Evolutionary conservation across 169 alveolate genomes (phyloP).

Genomic region (Plasmodium knowlesi): DNA sequence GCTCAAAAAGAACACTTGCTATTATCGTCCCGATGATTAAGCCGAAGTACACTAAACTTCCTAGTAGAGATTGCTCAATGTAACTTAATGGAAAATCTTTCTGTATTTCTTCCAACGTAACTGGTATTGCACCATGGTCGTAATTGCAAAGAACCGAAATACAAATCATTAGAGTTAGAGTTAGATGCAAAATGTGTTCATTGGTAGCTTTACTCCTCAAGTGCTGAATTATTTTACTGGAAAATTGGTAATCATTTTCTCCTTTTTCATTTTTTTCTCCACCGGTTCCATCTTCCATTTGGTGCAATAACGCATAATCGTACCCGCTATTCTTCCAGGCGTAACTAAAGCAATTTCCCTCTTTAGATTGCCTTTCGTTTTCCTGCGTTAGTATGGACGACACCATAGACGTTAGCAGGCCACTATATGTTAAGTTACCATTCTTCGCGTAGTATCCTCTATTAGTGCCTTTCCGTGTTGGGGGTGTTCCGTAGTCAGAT

Average conservation of each 20-base stretch:
- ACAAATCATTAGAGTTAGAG: conserved; percentile 51
- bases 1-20: conserved; percentile 79
- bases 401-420: conserved; percentile 67
- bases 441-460: conserved; percentile 19
- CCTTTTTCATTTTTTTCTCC: background rate
- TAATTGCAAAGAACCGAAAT: conserved; percentile 76
- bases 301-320: conserved; percentile 15
- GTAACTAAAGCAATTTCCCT: conserved; percentile 17
- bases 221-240: background rate
- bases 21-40: conserved; percentile 83
- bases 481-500: background rate
- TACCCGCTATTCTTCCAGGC: background rate
- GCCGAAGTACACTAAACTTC: conserved; percentile 86
- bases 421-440: conserved; percentile 46
- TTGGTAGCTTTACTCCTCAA: background rate
- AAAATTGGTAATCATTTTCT: background rate
- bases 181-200: conserved; percentile 19
- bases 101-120: conserved; percentile 79
- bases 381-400: conserved; percentile 69
- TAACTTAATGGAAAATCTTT: conserved; percentile 76
- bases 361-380: conserved; percentile 47
- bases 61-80: conserved; percentile 81
- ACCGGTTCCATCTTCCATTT: background rate
- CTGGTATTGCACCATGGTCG: conserved; percentile 84
- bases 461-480: background rate